Conservation (phyloP, 305 asterid genomes). For the Solanum chacoense region DNA sequence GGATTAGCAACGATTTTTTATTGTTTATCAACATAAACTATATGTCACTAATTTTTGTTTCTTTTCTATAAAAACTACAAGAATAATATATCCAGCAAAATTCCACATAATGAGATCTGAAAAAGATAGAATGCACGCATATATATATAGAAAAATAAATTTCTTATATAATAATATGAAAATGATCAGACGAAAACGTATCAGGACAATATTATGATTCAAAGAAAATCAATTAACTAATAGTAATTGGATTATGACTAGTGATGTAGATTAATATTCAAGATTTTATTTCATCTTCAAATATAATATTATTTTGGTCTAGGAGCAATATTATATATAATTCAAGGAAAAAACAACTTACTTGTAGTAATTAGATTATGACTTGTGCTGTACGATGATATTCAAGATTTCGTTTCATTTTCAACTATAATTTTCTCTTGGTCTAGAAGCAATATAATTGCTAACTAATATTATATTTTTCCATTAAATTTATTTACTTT, state of each 20-base stretch:
- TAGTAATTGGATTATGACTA: neutral
- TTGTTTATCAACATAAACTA: neutral
- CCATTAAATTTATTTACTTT: neutral
- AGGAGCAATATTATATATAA: neutral
- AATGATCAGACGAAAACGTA: neutral
- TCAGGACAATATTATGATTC: neutral
- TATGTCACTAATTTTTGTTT: rapidly evolving
- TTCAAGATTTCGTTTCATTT: neutral
- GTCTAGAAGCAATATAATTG: neutral
- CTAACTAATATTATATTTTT: neutral
- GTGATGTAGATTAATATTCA: neutral
- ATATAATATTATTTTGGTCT: neutral
- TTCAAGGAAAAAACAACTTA: too few relatives aligned
- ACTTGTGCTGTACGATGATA: neutral
- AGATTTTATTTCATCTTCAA: neutral
- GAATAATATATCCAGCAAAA: rapidly evolving
- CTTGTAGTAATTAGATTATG: neutral
- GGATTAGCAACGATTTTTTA: neutral
- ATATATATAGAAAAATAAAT: too few relatives aligned
- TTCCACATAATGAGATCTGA: rapidly evolving
- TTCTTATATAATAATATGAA: neutral
- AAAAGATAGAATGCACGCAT: rapidly evolving
- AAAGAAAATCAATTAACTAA: neutral
- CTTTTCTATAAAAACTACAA: rapidly evolving
- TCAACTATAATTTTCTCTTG: neutral